Base-by-base conservation (phyloP, 257 asterid genomes). In the Ilex aquifolium region DNA sequence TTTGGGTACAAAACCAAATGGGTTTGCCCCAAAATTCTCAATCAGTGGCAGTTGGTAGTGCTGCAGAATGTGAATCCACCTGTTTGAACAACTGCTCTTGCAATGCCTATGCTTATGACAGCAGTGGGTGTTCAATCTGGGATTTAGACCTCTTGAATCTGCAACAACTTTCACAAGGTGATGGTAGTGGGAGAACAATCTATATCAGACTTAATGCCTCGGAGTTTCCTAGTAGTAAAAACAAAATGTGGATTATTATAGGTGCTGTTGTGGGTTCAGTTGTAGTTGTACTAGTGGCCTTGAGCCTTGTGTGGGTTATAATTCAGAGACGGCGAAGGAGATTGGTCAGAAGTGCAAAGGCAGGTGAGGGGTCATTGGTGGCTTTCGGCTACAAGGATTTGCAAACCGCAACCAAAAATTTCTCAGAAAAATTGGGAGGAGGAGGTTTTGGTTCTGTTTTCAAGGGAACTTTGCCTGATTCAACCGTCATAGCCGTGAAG, bases 381-480 rank as follows among this genome's bases (percentile, higher is more conserved):
- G 76, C 79, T 40, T 82, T 77, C 60, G 48, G 63, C 13, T 69
- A 74, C 68, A 67, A 58, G 31, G 81, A 77, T 30, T 69, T 82
- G 74, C 77, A 76, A 59, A 55, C 60, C 29, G 81, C 79, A 1
- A 82, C 85, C 44, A 82, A 69, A 57, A 79, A 79, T 14, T 82
- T 82, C 61, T 79, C 85, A 2, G 78, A 74, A 10, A 82, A 77
- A 59, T 69, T 82, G 21, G 85, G 85, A 8, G 79, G 78, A 16
- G 88, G 88, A 59, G 83, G 85, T 40, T 82, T 82, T 55, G 88
- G 88, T 46, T 77, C 73, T 53, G 83, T 82, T 59, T 82, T 74
- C 64, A 79, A 70, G 63, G 88, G 85, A 57, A 67, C 68, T 50
- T 60, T 82, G 48, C 73, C 85, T 29, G 77, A 76, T 74, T 79